phyloP scores from a whole-genome alignment of 768 basidiomycete genomes.

The Boletus barrowsii region DNA sequence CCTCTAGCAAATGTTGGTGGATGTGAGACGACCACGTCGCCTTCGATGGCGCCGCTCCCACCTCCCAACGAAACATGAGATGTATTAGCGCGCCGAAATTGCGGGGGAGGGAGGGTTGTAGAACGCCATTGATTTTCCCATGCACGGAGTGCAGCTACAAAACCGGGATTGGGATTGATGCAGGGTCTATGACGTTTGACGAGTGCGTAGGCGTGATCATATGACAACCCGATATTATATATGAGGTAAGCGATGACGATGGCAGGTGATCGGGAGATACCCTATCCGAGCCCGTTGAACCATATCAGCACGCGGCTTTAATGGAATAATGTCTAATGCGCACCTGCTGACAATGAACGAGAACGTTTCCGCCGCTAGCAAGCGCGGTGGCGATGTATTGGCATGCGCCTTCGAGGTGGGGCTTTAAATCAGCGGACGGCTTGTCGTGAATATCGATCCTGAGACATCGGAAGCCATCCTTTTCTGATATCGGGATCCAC shows the following conservation, averaged over 20 bases:
- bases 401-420: conserved; percentile 68
- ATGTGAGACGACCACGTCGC: not conserved
- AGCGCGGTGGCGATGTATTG: conserved; percentile 63
- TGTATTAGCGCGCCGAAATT: conserved; percentile 30
- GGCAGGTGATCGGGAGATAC: conserved; percentile 73
- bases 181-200: conserved; percentile 67
- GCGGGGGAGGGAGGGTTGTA: conserved; percentile 6
- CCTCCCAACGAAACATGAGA: conserved; percentile 15
- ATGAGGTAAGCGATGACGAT: conserved; percentile 84
- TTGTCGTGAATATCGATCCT: conserved; percentile 68
- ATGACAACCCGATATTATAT: conserved; percentile 67
- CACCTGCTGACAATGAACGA: conserved; percentile 85
- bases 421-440: conserved; percentile 56
- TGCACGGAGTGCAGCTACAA: conserved; percentile 55
- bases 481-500: conserved; percentile 52
- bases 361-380: conserved; percentile 57
- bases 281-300: conserved; percentile 42
- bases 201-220: conserved; percentile 58
- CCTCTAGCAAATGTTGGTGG: conserved; percentile 23
- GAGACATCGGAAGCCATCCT: conserved; percentile 51
- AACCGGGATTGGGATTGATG: conserved; percentile 76
- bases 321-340: conserved; percentile 12
- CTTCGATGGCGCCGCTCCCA: not conserved
- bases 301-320: not conserved
- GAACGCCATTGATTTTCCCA: conserved; percentile 48